These are phyloP conservation scores for Aspergillus uvarum DNA, from an alignment of 2,329 filamentous ascomycete genomes.

Conservation along the genomic window DNA sequence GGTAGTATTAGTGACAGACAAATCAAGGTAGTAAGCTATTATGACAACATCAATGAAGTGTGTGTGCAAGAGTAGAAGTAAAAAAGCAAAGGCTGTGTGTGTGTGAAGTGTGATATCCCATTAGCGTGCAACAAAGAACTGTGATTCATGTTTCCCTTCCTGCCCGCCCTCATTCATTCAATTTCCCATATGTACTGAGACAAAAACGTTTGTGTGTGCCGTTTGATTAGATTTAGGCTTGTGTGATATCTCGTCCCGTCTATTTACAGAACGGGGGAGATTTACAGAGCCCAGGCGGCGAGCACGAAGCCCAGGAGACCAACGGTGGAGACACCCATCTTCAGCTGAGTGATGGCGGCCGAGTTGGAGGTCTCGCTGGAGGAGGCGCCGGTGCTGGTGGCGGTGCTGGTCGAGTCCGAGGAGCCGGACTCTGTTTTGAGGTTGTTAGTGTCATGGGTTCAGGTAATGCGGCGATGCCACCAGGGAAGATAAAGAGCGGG, in stretches of 20 bases:
- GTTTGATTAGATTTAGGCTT: background rate
- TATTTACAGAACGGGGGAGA: background rate
- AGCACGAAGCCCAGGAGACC: conserved; percentile 37
- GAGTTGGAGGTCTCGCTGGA: conserved; percentile 29
- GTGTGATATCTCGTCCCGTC: background rate
- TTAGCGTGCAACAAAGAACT: background rate
- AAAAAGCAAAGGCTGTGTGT: conserved; percentile 3
- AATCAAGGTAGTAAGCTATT: background rate
- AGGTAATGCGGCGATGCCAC: background rate
- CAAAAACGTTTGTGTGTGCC: no score
- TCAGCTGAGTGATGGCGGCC: conserved; percentile 27
- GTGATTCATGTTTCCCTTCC: conserved; percentile 1
- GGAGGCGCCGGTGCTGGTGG: conserved; percentile 17
- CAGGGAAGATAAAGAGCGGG: background rate
- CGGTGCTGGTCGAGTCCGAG: conserved; percentile 16
- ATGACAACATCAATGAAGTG: background rate
- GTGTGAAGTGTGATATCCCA: background rate
- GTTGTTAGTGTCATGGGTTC: background rate
- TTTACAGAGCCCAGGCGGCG: conserved; percentile 41
- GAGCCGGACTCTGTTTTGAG: conserved; percentile 6
- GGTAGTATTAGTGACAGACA: background rate
- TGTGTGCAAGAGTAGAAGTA: background rate
- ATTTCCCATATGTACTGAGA: conserved; percentile 1
- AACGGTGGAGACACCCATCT: conserved; percentile 35
- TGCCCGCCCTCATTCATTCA: conserved; percentile 5